Base-by-base conservation (phyloP, 192 early-diverging fungal species). In the Allomyces javanicus region DNA sequence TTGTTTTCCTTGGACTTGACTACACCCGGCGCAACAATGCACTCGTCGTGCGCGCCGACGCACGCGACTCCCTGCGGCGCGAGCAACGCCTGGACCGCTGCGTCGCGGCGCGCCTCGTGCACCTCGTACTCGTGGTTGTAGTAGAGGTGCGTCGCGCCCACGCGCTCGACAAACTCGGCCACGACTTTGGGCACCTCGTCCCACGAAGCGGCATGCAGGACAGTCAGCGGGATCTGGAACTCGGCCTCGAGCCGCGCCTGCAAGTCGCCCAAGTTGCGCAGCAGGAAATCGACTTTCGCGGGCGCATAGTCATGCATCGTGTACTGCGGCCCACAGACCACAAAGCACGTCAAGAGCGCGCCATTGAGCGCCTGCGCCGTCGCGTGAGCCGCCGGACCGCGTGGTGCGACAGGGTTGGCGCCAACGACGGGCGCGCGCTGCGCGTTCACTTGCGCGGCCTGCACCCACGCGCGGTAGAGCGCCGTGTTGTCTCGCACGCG, bases 81-180 rank as follows among this genome's bases (percentile, higher is more conserved):
- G 1, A 68, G 27, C 4, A 75, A 23, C 21, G 64, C 40, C 67
- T 66, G 61, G 40, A 76, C 72, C 1, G 45, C 66, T 9, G 22
- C 64, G 65, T 83, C 81, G 43, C 82, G 70, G 24, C 65, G 63
- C 50, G 21, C 50, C 62, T 83, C 83, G 64, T 85, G 71, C 12
- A 79, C 73, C 67, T 83, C 78, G 45, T 78, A 80, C 66, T 87
- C 86, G 1, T 62, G 43, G 67, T 85, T 87, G 66, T 72, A 78
- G 61, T 72, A 78, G 27, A 85, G 63, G 24, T 78, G 65, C 21
- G 65, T 68, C 14, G 77, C 73, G 27, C 70, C 70, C 25, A 74
- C 19, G 9, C 64, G 50, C 17, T 66, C 64, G 61, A 69, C 72
- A 24, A 70, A 61, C 0, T 72, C 72, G 24, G 66, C 65, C 0